Evolutionary conservation across 371 early-diverging fungal genomes (phyloP).

Genomic region (Saksenaea oblongispora): DNA sequence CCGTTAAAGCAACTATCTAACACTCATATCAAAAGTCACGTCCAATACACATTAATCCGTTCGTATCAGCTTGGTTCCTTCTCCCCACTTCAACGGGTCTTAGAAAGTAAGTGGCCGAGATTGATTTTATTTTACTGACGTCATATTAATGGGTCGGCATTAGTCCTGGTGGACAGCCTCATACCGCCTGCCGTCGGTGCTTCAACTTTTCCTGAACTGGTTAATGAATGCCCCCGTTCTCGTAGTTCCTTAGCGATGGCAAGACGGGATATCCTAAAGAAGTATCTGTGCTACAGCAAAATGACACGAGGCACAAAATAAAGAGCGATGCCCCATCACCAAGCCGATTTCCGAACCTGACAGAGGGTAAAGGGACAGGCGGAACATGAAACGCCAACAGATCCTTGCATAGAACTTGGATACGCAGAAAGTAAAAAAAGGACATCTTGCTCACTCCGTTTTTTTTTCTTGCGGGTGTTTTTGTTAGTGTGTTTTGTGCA

Average conservation of each 20-base stretch:
- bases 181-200: background rate
- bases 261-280: background rate
- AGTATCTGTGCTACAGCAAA: background rate
- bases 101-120: too few species aligned
- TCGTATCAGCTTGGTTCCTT: too few species aligned
- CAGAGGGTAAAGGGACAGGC: background rate
- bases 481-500: background rate
- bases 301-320: conserved; percentile 3
- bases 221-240: background rate
- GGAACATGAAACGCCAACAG: conserved; percentile 1
- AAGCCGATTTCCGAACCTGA: conserved; percentile 7
- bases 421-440: background rate
- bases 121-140: too few species aligned
- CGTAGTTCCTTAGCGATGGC: background rate
- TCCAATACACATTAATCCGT: too few species aligned
- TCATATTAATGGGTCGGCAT: too few species aligned
- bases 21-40: too few species aligned
- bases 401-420: conserved; percentile 6
- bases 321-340: conserved; percentile 1
- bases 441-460: background rate
- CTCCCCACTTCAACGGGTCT: too few species aligned
- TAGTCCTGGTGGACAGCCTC: too few species aligned
- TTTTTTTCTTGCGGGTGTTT: background rate
- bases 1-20: too few species aligned
- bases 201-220: background rate